These are phyloP conservation scores for Geranium brycei DNA, from an alignment of 345 rosid genomes.

Conservation along the genomic window DNA sequence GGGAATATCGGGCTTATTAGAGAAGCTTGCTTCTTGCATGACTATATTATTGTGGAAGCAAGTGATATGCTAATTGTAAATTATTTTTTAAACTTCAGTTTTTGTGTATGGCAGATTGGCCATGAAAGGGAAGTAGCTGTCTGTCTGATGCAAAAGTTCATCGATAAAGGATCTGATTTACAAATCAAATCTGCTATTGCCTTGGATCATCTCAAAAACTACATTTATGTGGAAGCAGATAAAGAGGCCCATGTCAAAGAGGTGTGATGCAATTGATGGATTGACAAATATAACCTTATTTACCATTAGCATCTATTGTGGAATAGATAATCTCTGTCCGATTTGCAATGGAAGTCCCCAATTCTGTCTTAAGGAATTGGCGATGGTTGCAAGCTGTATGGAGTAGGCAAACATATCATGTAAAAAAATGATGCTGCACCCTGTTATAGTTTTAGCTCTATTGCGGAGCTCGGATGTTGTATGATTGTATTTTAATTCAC, in stretches of 20 bases:
- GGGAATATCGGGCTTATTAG: neutral
- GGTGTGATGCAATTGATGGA: slow-evolving; percentile 26
- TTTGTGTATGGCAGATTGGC: slow-evolving; percentile 48
- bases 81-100: neutral
- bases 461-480: neutral
- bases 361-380: slow-evolving; percentile 1
- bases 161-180: slow-evolving; percentile 73
- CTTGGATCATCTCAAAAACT: slow-evolving; percentile 87
- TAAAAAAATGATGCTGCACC: neutral
- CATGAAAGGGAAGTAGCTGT: slow-evolving; percentile 82
- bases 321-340: neutral
- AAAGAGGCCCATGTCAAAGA: slow-evolving; percentile 95
- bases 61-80: too few species aligned
- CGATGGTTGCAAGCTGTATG: neutral
- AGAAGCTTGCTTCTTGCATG: neutral
- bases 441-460: neutral
- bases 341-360: neutral
- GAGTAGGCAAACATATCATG: neutral
- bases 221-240: slow-evolving; percentile 77
- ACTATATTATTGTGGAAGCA: neutral
- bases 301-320: neutral
- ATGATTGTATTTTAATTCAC: slow-evolving; percentile 1
- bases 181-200: slow-evolving; percentile 83
- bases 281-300: neutral
- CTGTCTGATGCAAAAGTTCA: slow-evolving; percentile 86